Conservation (phyloP, 2,329 filamentous ascomycete genomes). For the Microcera coccophila region DNA sequence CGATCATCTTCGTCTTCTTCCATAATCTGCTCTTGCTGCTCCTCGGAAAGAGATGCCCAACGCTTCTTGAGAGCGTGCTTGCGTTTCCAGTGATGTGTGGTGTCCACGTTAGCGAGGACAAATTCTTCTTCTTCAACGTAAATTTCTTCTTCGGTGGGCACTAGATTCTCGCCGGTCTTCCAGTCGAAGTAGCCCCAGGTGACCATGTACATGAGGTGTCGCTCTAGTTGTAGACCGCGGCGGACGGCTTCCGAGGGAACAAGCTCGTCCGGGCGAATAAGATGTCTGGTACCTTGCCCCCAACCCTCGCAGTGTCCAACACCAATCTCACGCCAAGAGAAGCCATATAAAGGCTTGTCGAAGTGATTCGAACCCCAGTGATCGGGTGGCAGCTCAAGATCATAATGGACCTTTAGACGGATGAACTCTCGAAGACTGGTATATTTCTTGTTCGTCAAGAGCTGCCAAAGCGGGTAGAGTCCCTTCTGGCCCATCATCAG, state of each 20-base stretch:
- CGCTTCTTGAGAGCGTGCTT: conserved; percentile 45
- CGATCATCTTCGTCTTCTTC: conserved; percentile 34
- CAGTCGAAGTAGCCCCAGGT: conserved; percentile 60
- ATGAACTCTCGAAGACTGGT: conserved; percentile 48
- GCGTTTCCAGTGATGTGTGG: conserved; percentile 38
- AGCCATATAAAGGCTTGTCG: conserved; percentile 42
- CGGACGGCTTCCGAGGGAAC: conserved; percentile 53
- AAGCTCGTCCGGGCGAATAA: conserved; percentile 56
- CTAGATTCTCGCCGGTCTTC: conserved; percentile 46
- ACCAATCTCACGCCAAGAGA: conserved; percentile 52
- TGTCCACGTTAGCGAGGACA: conserved; percentile 31
- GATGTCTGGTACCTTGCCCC: conserved; percentile 44
- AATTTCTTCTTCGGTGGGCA: conserved; percentile 48
- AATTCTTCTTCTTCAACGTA: conserved; percentile 49
- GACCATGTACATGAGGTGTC: conserved; percentile 54
- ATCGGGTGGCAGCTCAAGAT: conserved; percentile 41
- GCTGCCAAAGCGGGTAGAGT: conserved; percentile 54
- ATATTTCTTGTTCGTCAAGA: conserved; percentile 56
- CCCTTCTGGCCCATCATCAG: conserved; percentile 58
- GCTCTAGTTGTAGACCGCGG: conserved; percentile 51
- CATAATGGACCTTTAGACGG: conserved; percentile 56
- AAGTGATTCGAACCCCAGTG: conserved; percentile 18
- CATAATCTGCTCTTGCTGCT: conserved; percentile 38
- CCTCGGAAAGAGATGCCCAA: conserved; percentile 36
- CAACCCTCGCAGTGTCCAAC: conserved; percentile 52